Conservation (phyloP, 352 stramenopile species). For the Pythium angustatum region DNA sequence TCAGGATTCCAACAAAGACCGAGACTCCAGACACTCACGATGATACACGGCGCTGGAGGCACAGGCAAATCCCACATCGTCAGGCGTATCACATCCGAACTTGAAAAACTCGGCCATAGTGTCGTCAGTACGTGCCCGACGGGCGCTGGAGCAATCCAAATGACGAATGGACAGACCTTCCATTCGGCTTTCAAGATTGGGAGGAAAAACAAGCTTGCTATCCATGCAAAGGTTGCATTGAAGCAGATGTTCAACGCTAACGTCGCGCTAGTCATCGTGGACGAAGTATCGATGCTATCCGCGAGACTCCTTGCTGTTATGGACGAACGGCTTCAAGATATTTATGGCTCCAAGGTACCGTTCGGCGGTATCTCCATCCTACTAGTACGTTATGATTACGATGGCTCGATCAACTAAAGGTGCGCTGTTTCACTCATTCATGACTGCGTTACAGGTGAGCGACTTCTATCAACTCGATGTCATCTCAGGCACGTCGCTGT, state of each 20-base stretch:
- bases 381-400: constrained; percentile 7
- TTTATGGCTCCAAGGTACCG: not conserved
- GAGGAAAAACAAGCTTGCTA: not conserved
- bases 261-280: constrained; percentile 11
- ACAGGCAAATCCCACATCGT: constrained; percentile 15
- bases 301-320: not conserved
- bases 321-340: not conserved
- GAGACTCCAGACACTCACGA: not conserved
- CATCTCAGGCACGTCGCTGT: not conserved
- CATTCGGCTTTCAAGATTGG: constrained; percentile 10
- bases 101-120: not conserved
- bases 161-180: constrained; percentile 1
- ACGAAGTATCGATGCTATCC: constrained; percentile 21
- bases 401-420: not conserved
- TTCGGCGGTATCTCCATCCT: constrained; percentile 16
- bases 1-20: not conserved
- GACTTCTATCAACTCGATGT: constrained; percentile 9
- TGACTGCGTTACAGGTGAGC: constrained; percentile 3
- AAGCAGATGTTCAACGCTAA: not conserved
- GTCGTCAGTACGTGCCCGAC: constrained; percentile 5
- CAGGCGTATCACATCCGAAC: not conserved
- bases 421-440: not conserved
- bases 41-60: constrained; percentile 8
- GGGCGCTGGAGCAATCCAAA: constrained; percentile 4
- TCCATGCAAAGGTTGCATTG: not conserved